Evolutionary conservation across 176 grass and related monocot species (phyloP).

Genomic region (Avena atlantica): DNA sequence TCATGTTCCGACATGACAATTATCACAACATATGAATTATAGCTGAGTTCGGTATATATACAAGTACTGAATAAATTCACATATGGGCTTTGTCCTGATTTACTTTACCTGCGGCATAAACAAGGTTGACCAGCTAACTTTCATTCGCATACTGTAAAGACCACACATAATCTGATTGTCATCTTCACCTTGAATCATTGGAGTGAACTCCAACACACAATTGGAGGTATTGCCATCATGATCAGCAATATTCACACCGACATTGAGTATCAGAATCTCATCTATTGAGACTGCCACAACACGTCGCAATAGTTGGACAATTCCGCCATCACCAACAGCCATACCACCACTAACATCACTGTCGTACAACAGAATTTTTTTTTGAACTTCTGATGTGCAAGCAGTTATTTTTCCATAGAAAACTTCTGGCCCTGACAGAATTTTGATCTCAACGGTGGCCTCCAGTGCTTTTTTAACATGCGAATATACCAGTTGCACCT

Average conservation of each 20-base stretch:
- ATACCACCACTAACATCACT: neutral
- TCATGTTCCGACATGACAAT: too few relatives aligned
- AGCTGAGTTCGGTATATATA: neutral
- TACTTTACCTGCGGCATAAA: too few relatives aligned
- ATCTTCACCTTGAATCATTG: too few relatives aligned
- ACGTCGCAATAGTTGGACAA: neutral
- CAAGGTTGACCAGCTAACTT: too few relatives aligned
- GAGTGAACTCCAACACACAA: too few relatives aligned
- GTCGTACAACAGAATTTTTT: neutral
- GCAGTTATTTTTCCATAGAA: constrained; percentile 24
- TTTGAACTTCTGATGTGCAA: neutral
- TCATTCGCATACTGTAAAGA: too few relatives aligned
- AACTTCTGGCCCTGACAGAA: constrained; percentile 5
- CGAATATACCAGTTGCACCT: constrained; percentile 12
- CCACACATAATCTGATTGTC: too few relatives aligned
- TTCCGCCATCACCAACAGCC: neutral
- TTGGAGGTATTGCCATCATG: neutral
- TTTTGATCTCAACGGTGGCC: constrained; percentile 15
- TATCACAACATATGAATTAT: too few relatives aligned
- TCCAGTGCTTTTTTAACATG: constrained; percentile 30
- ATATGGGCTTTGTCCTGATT: neutral
- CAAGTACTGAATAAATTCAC: neutral
- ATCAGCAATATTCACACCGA: neutral
- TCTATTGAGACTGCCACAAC: neutral
- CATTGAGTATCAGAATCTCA: neutral